Evolutionary conservation across 2,329 filamentous ascomycete genomes (phyloP), one percentile per base, ranked within the genome.

Genomic region (Aspergillus fischeri): DNA sequence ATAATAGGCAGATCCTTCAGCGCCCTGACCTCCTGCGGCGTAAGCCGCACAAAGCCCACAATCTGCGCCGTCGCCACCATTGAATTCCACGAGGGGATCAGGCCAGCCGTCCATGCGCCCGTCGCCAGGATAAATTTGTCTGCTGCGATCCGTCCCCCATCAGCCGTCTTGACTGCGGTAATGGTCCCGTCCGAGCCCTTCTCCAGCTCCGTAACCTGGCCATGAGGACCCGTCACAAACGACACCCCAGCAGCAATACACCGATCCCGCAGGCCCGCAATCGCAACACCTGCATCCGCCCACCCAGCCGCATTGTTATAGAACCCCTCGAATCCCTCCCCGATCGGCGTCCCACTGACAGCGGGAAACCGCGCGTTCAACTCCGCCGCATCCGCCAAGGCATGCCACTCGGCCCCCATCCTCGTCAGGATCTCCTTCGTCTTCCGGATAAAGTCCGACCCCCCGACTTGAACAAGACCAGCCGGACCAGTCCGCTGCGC

Each of bases 81-180:
- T 41, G 89, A 83, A 29, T 90, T 90, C 53, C 85, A 79, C 0
- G 95, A 77, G 67, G 94, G 87, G 52, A 96, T 75, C 14, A 96
- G 79, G 1, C 83, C 81, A 2, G 86, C 84, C 1, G 88, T 90
- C 92, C 92, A 96, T 2, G 92, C 91, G 21, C 92, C 92, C 0
- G 91, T 85, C 0, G 92, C 91, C 2, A 93, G 79, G 49, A 96
- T 80, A 28, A 89, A 87, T 8, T 92, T 79, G 52, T 90, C 87
- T 1, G 86, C 89, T 1, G 72, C 73, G 4, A 89, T 62, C 4
- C 69, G 71, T 14, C 69, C 70, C 1, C 79, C 80, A 57, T 80
- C 73, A 2, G 66, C 65, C 2, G 87, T 75, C 8, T 73, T 76
- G 27, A 78, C 88, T 27, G 89, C 89, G 1, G 78, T 78, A 25